Evolutionary conservation across 106 monocot species (phyloP).

Genomic region (Vanilla planifolia): DNA sequence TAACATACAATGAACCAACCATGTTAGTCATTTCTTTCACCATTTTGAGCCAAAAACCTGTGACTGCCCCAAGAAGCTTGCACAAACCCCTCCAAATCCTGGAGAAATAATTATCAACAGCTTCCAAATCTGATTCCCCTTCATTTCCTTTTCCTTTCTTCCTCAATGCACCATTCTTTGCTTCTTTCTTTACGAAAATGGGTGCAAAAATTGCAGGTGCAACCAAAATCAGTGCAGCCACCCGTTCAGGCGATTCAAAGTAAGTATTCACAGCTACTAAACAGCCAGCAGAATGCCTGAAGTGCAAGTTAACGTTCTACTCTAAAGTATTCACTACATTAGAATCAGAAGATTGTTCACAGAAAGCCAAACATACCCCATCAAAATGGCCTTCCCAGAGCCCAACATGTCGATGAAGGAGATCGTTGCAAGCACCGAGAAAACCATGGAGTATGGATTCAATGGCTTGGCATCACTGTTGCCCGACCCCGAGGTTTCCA

Average conservation of each 20-base stretch:
- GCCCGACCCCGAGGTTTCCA: not conserved
- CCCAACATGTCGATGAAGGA: constrained; percentile 61
- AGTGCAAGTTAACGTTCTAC: constrained; percentile 6
- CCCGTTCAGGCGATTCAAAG: constrained; percentile 70
- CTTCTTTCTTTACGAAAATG: constrained; percentile 16
- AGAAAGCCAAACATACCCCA: constrained; percentile 42
- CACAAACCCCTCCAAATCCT: constrained; percentile 42
- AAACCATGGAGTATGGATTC: constrained; percentile 87
- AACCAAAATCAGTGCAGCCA: constrained; percentile 77
- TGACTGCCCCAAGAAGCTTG: constrained; percentile 23
- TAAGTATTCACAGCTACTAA: constrained; percentile 80
- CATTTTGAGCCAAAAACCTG: constrained; percentile 10
- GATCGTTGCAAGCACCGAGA: constrained; percentile 69
- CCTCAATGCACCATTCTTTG: constrained; percentile 12
- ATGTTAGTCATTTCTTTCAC: constrained; percentile 42
- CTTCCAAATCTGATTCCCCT: not conserved
- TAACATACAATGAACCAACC: constrained; percentile 32
- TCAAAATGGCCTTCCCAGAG: constrained; percentile 55
- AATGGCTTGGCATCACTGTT: constrained; percentile 13
- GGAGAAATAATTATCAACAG: constrained; percentile 21
- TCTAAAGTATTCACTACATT: not conserved
- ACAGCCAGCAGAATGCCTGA: constrained; percentile 94
- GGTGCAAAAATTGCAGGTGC: constrained; percentile 87
- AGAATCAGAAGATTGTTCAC: not conserved
- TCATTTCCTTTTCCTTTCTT: constrained; percentile 4